phyloP scores from a whole-genome alignment of 805 yeast genomes.

The Wickerhamomyces canadensis region DNA sequence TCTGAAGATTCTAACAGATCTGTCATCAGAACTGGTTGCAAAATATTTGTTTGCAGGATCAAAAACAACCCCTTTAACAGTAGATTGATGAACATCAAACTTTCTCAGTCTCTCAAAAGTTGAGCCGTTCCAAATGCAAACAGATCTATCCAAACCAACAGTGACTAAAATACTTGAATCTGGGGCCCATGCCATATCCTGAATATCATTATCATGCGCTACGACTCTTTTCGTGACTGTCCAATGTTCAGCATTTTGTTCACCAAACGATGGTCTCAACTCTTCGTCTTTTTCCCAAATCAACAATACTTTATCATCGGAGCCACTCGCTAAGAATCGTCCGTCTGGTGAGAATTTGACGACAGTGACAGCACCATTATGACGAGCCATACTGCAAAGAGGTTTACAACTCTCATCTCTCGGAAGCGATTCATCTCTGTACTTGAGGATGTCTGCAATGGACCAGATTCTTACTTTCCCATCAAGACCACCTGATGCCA shows the following conservation, averaged over 20 bases:
- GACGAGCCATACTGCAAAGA: conserved; percentile 86
- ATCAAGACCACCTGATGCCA: conserved; percentile 93
- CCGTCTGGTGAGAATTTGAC: conserved; percentile 93
- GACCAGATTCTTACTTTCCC: conserved; percentile 93
- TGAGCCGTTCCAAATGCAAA: conserved; percentile 88
- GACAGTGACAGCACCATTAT: conserved; percentile 94
- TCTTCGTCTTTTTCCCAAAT: conserved; percentile 92
- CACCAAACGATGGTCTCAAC: conserved; percentile 58
- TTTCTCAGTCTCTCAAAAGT: conserved; percentile 87
- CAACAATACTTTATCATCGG: conserved; percentile 86
- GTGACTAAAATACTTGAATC: conserved; percentile 87
- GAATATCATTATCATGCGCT: conserved; percentile 97
- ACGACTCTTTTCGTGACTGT: conserved; percentile 85
- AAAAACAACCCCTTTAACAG: conserved; percentile 93
- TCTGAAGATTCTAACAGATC: conserved; percentile 82
- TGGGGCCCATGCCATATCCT: conserved; percentile 97
- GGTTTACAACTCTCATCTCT: conserved; percentile 43
- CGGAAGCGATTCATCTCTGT: conserved; percentile 15
- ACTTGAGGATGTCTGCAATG: conserved; percentile 45
- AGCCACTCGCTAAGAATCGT: conserved; percentile 85
- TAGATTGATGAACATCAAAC: conserved; percentile 89
- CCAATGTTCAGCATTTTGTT: conserved; percentile 85
- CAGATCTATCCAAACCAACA: conserved; percentile 90
- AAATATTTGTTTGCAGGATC: conserved; percentile 98
- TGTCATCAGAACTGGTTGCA: conserved; percentile 94